A percentile compares a stretch with the other conserved stretches of the same genome.
These are phyloP conservation scores for Epichloe hybrida DNA, from an alignment of 2,329 filamentous ascomycete genomes.

Conservation along the genomic window DNA sequence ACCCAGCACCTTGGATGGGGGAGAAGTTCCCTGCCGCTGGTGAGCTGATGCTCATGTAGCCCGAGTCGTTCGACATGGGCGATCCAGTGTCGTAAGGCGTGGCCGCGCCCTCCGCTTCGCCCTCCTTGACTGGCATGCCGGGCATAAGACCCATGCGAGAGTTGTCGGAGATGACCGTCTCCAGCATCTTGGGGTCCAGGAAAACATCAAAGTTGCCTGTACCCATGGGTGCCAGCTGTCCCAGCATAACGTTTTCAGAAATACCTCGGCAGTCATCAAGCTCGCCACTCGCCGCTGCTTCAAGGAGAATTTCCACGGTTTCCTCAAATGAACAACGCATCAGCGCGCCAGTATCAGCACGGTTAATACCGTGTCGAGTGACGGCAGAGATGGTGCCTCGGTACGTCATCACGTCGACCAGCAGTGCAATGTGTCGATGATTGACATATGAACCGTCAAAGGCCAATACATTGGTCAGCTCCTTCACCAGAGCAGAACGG, in stretches of 20 bases:
- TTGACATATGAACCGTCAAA: constrained; percentile 99
- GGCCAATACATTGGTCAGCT: constrained; percentile 83
- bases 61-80: constrained; percentile 55
- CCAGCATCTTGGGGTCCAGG: constrained; percentile 88
- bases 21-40: constrained; percentile 56
- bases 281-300: constrained; percentile 88
- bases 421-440: constrained; percentile 85
- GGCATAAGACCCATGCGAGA: constrained; percentile 72
- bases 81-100: constrained; percentile 90
- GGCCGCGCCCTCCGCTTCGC: constrained; percentile 66
- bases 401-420: constrained; percentile 97
- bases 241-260: constrained; percentile 96
- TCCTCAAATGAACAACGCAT: constrained; percentile 99
- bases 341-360: constrained; percentile 89
- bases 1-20: constrained; percentile 62
- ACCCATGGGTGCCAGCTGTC: constrained; percentile 91
- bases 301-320: constrained; percentile 93
- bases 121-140: constrained; percentile 63
- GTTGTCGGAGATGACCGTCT: constrained; percentile 88
- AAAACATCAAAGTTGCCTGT: constrained; percentile 93
- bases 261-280: constrained; percentile 96
- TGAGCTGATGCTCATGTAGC: constrained; percentile 50
- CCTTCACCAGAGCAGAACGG: constrained; percentile 71
- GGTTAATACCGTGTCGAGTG: constrained; percentile 96
- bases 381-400: constrained; percentile 89